A percentile compares a stretch with the other conserved stretches of the same genome.
These are phyloP conservation scores for Dissophora ornata DNA, from an alignment of 192 early-diverging fungal species.

Conservation along the genomic window DNA sequence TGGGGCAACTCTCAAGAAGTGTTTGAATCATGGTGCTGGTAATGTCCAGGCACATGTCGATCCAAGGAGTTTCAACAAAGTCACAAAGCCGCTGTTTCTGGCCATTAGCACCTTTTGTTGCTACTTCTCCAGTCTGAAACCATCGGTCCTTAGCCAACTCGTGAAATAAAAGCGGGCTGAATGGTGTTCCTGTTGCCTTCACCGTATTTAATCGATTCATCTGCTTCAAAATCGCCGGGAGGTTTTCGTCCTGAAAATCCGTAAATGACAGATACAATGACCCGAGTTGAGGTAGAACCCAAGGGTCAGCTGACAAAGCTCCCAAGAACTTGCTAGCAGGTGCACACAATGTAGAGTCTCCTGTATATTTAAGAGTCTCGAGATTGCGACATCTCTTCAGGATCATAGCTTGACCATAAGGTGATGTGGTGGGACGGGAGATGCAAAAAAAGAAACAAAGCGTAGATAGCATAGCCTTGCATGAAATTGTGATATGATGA, in stretches of 20 bases:
- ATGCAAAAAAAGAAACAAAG: too few species aligned
- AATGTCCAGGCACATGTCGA: neutral
- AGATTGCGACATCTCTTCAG: neutral
- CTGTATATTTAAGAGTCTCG: neutral
- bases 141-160: neutral
- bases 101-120: too few species aligned
- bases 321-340: neutral
- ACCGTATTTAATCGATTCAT: neutral
- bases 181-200: neutral
- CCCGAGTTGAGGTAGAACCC: neutral
- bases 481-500: too few species aligned
- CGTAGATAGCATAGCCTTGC: too few species aligned
- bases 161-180: neutral
- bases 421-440: too few species aligned
- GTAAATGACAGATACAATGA: neutral
- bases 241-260: neutral
- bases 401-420: neutral
- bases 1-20: neutral
- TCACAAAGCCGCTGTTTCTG: neutral
- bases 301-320: neutral
- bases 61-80: neutral
- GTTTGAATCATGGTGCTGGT: slow-evolving; percentile 5
- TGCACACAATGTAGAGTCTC: neutral
- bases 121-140: too few species aligned
- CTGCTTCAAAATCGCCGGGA: neutral